Base-by-base conservation (phyloP, 805 yeast genomes). In the Hanseniaspora nectarophila region DNA sequence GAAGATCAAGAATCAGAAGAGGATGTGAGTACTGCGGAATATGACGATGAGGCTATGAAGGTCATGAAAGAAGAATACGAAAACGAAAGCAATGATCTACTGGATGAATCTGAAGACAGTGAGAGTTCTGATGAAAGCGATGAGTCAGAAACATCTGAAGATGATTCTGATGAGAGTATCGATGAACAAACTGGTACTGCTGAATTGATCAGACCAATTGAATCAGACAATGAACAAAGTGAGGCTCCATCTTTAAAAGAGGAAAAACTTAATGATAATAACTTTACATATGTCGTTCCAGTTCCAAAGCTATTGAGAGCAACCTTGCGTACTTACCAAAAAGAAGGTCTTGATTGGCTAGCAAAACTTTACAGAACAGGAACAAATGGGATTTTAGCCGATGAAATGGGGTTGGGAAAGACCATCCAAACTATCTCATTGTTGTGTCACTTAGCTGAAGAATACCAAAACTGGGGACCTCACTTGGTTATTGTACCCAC, bases 391-490 rank as follows among this genome's bases (percentile, higher is more conserved):
- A 92, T 92, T 48, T 73, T 92, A 44, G 99, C 99, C 1, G 99
- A 92, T 67, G 99, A 92, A 64, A 92, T 92, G 99, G 99, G 99
- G 52, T 73, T 92, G 39, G 98, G 94, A 58, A 92, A 92, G 64
- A 92, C 99, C 0, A 90, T 92, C 54, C 99, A 92, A 64, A 92
- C 98, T 0, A 92, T 92, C 49, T 78, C 97, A 0, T 67, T 92
- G 39, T 68, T 92, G 18, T 74, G 94, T 0, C 89, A 89, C 64
- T 70, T 92, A 49, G 98, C 99, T 0, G 87, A 96, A 60, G 95
- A 83, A 60, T 89, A 89, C 61, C 84, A 85, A 54, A 77, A 82
- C 16, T 92, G 99, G 99, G 98, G 98, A 0, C 99, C 98, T 0
- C 99, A 92, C 70, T 70, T 92, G 51, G 89, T 92, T 67, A 81